These are phyloP conservation scores for Globisporangium acanthophoron DNA, from an alignment of 352 stramenopile genomes.

Conservation along the genomic window DNA sequence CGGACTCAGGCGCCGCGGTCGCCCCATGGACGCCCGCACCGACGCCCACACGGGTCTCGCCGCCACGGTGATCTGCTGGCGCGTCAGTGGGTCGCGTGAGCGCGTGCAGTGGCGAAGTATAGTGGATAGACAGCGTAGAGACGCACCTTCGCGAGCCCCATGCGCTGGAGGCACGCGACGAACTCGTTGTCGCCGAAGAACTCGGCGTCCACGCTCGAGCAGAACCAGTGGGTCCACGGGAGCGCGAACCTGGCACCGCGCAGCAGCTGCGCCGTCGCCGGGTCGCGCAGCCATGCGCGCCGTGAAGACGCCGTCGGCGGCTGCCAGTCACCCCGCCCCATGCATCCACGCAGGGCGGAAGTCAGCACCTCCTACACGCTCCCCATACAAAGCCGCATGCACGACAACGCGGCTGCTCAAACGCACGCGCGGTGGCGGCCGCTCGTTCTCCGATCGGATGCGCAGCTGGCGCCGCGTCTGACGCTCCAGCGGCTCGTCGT, in stretches of 20 bases:
- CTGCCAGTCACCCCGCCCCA: neutral
- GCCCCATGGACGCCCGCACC: slow-evolving; percentile 68
- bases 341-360: no score
- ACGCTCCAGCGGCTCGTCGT: slow-evolving; percentile 29
- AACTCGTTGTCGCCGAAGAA: slow-evolving; percentile 83
- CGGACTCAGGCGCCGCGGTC: slow-evolving; percentile 55
- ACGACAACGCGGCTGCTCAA: no score
- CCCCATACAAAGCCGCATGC: no score
- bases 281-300: neutral
- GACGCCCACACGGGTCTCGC: slow-evolving; percentile 72
- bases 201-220: slow-evolving; percentile 51
- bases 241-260: slow-evolving; percentile 34
- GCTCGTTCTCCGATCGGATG: slow-evolving; percentile 12
- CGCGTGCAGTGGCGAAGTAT: no score
- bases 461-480: slow-evolving; percentile 17
- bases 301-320: neutral
- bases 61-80: slow-evolving; percentile 31
- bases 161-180: slow-evolving; percentile 54
- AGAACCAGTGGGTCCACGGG: slow-evolving; percentile 72
- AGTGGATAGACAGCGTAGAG: no score
- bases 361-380: no score
- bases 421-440: no score
- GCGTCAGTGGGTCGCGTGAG: neutral
- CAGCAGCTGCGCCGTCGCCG: neutral
- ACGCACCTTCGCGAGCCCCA: slow-evolving; percentile 56